A percentile compares a stretch with the other conserved stretches of the same genome.
phyloP scores from a whole-genome alignment of 139 green algal genomes.

The Desmodesmus armatus region DNA sequence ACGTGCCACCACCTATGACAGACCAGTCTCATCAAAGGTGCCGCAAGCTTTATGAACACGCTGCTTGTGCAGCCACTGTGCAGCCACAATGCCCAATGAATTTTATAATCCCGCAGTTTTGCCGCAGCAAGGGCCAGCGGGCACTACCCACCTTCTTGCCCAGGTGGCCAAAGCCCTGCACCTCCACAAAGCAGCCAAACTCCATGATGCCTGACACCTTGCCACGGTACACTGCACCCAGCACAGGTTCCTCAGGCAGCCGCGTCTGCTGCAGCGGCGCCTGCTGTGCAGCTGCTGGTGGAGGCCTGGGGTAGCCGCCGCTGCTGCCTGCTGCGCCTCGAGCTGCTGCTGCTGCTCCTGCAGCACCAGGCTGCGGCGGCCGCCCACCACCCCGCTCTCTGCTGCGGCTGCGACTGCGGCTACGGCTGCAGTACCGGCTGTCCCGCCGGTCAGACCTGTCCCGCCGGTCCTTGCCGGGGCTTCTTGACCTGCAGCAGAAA shows the following conservation, averaged over 20 bases:
- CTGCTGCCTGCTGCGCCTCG: background rate
- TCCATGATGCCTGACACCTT: conserved; percentile 88
- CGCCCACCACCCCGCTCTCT: too few species aligned
- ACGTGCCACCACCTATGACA: too few species aligned
- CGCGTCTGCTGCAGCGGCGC: conserved; percentile 24
- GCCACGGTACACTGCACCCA: conserved; percentile 84
- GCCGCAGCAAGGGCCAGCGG: too few species aligned
- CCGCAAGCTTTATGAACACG: too few species aligned
- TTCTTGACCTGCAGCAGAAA: too few species aligned
- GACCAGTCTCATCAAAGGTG: too few species aligned
- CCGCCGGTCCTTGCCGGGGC: too few species aligned
- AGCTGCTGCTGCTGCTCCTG: conserved; percentile 26
- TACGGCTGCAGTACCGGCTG: conserved; percentile 50
- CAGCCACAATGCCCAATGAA: too few species aligned
- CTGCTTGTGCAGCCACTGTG: too few species aligned
- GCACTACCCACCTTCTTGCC: conserved; percentile 23
- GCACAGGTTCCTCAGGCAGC: conserved; percentile 62
- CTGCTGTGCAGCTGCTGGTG: conserved; percentile 2
- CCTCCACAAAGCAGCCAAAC: conserved; percentile 97
- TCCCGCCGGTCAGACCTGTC: too few species aligned
- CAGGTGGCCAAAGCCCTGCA: conserved; percentile 61
- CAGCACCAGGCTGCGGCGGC: background rate
- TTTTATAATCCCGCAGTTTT: too few species aligned
- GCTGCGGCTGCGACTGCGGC: conserved; percentile 27
- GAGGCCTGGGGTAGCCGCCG: background rate